phyloP scores from a whole-genome alignment of 176 grass and related monocot genomes.

The Zoysia japonica region DNA sequence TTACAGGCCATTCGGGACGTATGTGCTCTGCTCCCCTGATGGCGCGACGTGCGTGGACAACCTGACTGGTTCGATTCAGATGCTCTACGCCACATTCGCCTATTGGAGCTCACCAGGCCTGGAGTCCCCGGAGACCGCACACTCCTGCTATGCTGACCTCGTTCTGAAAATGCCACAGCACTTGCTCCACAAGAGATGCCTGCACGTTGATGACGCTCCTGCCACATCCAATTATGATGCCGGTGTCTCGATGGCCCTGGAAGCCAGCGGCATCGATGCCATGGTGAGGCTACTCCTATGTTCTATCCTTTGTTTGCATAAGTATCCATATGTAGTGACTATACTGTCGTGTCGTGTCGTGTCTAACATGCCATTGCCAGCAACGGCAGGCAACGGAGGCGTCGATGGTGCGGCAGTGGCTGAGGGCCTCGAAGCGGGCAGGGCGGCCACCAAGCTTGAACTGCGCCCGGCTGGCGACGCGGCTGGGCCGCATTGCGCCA shows the following conservation, averaged over 20 bases:
- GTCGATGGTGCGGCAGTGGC: constrained; percentile 52
- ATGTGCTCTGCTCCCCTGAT: constrained; percentile 69
- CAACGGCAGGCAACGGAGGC: constrained; percentile 55
- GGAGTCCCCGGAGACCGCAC: constrained; percentile 36
- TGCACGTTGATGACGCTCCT: background rate
- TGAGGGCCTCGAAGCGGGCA: constrained; percentile 57
- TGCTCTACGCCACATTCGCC: constrained; percentile 75
- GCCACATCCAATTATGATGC: constrained; percentile 40
- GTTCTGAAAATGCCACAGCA: constrained; percentile 52
- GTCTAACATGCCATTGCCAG: constrained; percentile 2
- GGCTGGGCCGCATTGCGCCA: constrained; percentile 75
- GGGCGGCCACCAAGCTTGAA: constrained; percentile 62
- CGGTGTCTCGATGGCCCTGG: constrained; percentile 71
- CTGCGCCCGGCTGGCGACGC: constrained; percentile 59
- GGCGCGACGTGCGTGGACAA: constrained; percentile 71
- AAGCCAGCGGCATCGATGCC: constrained; percentile 61
- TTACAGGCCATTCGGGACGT: constrained; percentile 73
- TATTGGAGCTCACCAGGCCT: background rate
- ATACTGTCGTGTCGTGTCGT: background rate
- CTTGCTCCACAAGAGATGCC: constrained; percentile 51
- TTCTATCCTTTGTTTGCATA: background rate
- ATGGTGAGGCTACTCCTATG: constrained; percentile 41
- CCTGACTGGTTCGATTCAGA: constrained; percentile 46
- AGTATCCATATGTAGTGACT: background rate
- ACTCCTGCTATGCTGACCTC: constrained; percentile 63